A percentile compares a stretch with the other conserved stretches of the same genome.
Conservation (phyloP, 2,329 filamentous ascomycete species). For the Ascochyta fabae region DNA sequence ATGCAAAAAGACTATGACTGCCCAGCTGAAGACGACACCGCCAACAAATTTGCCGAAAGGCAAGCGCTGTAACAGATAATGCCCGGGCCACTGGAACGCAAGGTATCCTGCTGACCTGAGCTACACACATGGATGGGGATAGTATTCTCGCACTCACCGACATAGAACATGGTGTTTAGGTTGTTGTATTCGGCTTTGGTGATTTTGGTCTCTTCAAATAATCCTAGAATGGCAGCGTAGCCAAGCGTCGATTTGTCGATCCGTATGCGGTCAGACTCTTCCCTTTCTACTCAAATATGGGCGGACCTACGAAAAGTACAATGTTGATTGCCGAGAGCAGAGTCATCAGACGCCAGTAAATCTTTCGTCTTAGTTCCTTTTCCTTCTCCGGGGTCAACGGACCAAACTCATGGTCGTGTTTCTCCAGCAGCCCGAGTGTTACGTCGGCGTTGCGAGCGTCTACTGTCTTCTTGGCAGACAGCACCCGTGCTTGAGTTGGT, state of each 20-base stretch:
- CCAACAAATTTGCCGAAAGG: constrained; percentile 4
- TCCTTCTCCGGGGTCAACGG: constrained; percentile 1
- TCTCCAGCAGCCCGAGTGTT: not conserved
- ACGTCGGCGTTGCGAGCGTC: constrained; percentile 2
- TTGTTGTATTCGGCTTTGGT: constrained; percentile 3
- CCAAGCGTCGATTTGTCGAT: constrained; percentile 4
- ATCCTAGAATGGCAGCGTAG: constrained; percentile 1
- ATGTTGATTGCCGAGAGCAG: not conserved
- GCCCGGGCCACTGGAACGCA: constrained; percentile 4
- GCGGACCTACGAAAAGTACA: not conserved
- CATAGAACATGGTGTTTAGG: constrained; percentile 7
- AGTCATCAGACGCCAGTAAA: constrained; percentile 1
- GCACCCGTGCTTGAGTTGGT: not conserved
- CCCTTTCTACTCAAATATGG: not conserved
- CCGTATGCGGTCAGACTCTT: not conserved
- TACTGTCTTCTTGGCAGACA: not conserved
- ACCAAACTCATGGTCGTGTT: constrained; percentile 1
- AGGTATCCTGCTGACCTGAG: not conserved
- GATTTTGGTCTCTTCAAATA: constrained; percentile 3
- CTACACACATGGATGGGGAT: not conserved
- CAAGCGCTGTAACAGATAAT: constrained; percentile 3
- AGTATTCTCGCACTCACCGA: not conserved
- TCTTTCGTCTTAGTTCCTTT: not conserved
- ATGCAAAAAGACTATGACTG: not conserved
- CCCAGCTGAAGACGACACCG: constrained; percentile 1